These are phyloP conservation scores for Cercospora canescens DNA, from an alignment of 2,329 filamentous ascomycete genomes.

Conservation along the genomic window DNA sequence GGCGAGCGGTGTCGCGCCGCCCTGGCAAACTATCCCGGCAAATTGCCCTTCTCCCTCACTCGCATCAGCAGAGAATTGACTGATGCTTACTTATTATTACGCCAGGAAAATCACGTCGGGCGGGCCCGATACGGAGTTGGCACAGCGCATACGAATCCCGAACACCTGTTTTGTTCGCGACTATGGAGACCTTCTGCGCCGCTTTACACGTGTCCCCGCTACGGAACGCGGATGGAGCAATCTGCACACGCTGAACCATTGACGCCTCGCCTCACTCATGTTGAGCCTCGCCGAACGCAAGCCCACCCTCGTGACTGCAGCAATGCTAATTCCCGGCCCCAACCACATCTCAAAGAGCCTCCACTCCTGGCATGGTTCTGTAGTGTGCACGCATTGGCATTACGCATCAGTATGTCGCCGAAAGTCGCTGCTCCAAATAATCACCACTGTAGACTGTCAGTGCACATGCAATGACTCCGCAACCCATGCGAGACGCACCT, in stretches of 20 bases:
- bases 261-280: background rate
- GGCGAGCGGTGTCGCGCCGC: background rate
- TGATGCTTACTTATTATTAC: no score
- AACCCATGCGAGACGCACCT: conserved; percentile 26
- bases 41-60: background rate
- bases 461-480: background rate
- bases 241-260: background rate
- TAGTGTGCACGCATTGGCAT: background rate
- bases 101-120: background rate
- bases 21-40: background rate
- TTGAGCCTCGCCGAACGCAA: background rate
- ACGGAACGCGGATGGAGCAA: background rate
- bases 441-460: conserved; percentile 58
- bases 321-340: background rate
- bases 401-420: conserved; percentile 58
- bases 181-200: background rate
- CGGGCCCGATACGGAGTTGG: conserved; percentile 5
- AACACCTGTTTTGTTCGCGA: background rate
- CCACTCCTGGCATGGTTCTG: background rate
- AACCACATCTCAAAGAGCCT: background rate
- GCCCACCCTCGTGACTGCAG: background rate
- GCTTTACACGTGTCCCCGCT: background rate
- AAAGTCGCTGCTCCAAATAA: conserved; percentile 76
- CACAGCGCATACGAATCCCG: conserved; percentile 3
- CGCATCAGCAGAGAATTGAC: background rate